phyloP scores from a whole-genome alignment of 768 basidiomycete species.

The Lactifluus rugatus region DNA sequence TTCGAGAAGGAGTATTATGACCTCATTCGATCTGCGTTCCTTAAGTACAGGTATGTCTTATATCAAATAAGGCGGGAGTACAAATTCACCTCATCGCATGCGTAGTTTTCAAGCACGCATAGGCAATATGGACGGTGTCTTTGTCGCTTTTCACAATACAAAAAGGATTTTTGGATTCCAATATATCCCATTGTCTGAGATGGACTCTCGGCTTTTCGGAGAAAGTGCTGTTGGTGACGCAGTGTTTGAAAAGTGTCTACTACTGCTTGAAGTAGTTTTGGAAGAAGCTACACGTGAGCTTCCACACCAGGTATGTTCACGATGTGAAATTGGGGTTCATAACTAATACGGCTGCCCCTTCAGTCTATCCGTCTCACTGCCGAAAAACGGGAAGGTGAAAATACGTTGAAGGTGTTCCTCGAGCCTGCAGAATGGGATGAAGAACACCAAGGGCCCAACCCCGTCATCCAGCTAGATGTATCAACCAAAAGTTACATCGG shows the following conservation, averaged over 20 bases:
- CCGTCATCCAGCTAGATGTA: conserved; percentile 54
- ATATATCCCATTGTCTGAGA: conserved; percentile 77
- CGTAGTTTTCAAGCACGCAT: conserved; percentile 88
- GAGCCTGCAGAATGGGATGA: conserved; percentile 46
- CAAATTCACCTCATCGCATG: not conserved
- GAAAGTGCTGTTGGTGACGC: conserved; percentile 48
- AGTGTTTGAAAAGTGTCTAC: conserved; percentile 68
- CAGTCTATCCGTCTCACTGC: conserved; percentile 53
- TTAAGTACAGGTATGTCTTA: conserved; percentile 72
- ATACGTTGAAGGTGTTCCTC: conserved; percentile 53
- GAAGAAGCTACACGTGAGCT: conserved; percentile 49
- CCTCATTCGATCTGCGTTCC: conserved; percentile 84
- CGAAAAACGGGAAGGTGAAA: conserved; percentile 39
- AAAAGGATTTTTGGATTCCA: conserved; percentile 87
- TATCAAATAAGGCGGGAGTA: not conserved
- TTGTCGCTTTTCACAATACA: conserved; percentile 84
- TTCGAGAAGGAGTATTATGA: conserved; percentile 96
- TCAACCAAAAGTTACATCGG: conserved; percentile 37
- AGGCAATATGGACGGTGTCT: conserved; percentile 92
- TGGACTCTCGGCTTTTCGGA: conserved; percentile 79
- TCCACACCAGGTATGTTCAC: conserved; percentile 50
- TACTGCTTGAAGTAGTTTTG: conserved; percentile 56
- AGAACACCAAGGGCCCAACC: conserved; percentile 25
- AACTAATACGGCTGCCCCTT: conserved; percentile 1
- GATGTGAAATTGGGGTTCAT: not conserved